phyloP scores from a whole-genome alignment of 1,139 yeast genomes.

The Suhomyces guaymorum region DNA sequence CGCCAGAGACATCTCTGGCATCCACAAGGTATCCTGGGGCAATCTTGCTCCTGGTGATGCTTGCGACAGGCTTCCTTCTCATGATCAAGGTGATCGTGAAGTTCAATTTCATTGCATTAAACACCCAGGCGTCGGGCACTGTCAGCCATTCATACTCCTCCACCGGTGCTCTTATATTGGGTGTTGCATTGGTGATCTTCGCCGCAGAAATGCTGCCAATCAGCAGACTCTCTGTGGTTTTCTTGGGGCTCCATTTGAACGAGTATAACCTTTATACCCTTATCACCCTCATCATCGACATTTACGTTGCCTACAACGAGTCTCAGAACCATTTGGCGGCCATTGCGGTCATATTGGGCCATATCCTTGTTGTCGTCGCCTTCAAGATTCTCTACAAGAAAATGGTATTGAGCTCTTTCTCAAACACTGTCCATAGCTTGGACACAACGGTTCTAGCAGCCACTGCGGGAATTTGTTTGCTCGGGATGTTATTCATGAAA shows the following conservation, averaged over 20 bases:
- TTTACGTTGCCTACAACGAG: conserved; percentile 17
- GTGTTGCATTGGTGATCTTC: conserved; percentile 16
- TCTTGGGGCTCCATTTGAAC: conserved; percentile 31
- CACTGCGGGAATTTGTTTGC: conserved; percentile 3
- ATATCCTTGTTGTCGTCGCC: conserved; percentile 19
- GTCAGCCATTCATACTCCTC: conserved; percentile 7
- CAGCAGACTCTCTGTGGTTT: conserved; percentile 25
- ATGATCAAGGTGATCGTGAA: conserved; percentile 15
- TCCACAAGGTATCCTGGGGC: conserved; percentile 1
- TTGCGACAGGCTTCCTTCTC: conserved; percentile 20
- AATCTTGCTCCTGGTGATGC: conserved; percentile 16
- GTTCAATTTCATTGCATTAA: conserved; percentile 9
- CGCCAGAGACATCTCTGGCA: conserved; percentile 2
- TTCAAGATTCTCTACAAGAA: conserved; percentile 19
- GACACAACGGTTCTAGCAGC: conserved; percentile 8
- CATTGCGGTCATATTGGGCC: conserved; percentile 20
- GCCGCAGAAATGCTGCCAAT: conserved; percentile 23
- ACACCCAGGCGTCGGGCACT: not conserved
- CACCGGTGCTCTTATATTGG: conserved; percentile 16
- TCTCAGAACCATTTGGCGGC: conserved; percentile 12
- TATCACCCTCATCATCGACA: conserved; percentile 25
- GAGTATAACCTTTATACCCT: conserved; percentile 30
- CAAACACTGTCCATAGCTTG: conserved; percentile 10
- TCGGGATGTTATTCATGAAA: conserved; percentile 6
- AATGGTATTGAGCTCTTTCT: conserved; percentile 12